These are phyloP conservation scores for Phylloporus sp. DNA, from an alignment of 768 basidiomycete genomes.

Conservation along the genomic window DNA sequence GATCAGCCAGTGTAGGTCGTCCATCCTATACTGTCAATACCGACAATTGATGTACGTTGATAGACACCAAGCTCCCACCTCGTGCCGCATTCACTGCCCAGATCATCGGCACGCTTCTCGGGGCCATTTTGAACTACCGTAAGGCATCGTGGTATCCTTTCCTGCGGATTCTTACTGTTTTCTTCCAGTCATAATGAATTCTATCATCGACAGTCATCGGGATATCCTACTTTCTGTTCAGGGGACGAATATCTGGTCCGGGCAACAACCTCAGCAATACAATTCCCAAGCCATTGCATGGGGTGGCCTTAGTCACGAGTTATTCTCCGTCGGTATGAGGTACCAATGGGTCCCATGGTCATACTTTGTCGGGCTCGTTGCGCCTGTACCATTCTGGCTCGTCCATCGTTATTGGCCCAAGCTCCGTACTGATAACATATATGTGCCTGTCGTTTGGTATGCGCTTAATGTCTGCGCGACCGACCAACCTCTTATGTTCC, in stretches of 20 bases:
- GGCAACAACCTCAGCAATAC: constrained; percentile 28
- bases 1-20: constrained; percentile 26
- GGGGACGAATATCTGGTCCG: constrained; percentile 41
- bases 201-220: constrained; percentile 47
- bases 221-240: constrained; percentile 49
- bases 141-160: background rate
- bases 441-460: constrained; percentile 28
- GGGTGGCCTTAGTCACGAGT: constrained; percentile 35
- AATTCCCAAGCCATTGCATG: constrained; percentile 35
- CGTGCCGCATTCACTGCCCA: constrained; percentile 60
- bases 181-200: constrained; percentile 54
- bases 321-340: constrained; percentile 29
- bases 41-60: constrained; percentile 30
- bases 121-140: constrained; percentile 44
- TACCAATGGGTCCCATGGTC: constrained; percentile 40
- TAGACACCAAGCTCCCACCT: constrained; percentile 53
- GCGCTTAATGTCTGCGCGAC: constrained; percentile 1
- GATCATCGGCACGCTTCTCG: constrained; percentile 51
- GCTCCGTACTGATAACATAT: constrained; percentile 24
- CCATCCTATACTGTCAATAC: constrained; percentile 12
- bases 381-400: constrained; percentile 40
- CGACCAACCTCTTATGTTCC: background rate
- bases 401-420: constrained; percentile 34
- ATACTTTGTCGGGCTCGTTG: constrained; percentile 29
- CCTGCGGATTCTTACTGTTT: background rate